Conservation (phyloP, 257 asterid genomes). For the Verbena officinalis region DNA sequence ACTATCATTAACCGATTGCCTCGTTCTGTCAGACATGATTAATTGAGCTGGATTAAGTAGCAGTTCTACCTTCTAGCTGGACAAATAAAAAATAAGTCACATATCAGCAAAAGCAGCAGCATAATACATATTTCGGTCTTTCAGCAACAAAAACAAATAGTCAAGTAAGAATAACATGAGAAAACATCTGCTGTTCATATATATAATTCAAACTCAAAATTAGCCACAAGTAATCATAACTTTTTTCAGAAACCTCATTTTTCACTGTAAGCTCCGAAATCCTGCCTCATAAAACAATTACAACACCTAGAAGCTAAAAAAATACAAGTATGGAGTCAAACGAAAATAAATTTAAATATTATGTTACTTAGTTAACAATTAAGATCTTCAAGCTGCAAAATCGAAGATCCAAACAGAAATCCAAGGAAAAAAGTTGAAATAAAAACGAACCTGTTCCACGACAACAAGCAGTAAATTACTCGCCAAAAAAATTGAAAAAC, state of each 20-base stretch:
- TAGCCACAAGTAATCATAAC: not conserved
- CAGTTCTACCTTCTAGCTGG: slow-evolving; percentile 27
- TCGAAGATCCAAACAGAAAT: not conserved
- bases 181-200: not conserved
- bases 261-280: not conserved
- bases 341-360: not conserved
- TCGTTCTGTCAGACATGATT: slow-evolving; percentile 53
- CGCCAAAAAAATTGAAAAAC: too few relatives aligned
- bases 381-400: not conserved
- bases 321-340: slow-evolving; percentile 8
- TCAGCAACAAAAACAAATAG: not conserved
- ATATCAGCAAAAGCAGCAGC: not conserved
- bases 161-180: not conserved
- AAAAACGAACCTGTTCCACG: not conserved
- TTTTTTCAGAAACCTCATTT: not conserved
- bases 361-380: not conserved
- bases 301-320: not conserved
- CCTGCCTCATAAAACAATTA: not conserved
- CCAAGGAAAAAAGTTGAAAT: not conserved
- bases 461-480: not conserved
- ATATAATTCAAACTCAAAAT: not conserved
- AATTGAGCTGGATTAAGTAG: slow-evolving; percentile 10
- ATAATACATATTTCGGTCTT: not conserved
- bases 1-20: slow-evolving; percentile 25
- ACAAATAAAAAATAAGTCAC: not conserved